Base-by-base conservation (phyloP, 1,284 basidiomycete genomes). In the Papiliotrema flavescens region DNA sequence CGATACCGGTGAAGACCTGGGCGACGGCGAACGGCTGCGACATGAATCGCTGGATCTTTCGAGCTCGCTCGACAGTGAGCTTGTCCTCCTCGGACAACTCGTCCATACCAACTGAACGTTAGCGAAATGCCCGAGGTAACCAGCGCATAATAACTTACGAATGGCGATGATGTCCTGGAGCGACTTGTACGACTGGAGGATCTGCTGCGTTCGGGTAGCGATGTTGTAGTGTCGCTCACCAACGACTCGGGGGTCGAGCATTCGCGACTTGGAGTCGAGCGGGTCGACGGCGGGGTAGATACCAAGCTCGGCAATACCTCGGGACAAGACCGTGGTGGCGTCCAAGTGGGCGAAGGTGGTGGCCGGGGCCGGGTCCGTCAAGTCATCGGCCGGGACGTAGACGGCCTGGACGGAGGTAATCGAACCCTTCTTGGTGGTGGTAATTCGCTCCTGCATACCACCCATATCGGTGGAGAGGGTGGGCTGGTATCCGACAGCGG, bases 271-370 rank as follows among this genome's bases (percentile, higher is more conserved):
- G 65, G 95, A 98, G 81, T 98, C 95, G 60, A 98, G 87, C 64
- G 95, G 95, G 80, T 98, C 95, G 78, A 98, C 95, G 67, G 95
- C 95, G 63, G 95, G 95, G 84, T 98, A 98, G 80, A 98, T 98
- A 89, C 95, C 95, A 65, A 98, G 87, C 82, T 98, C 95, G 76
- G 95, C 94, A 81, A 98, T 98, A 81, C 88, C 85, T 85, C 95
- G 95, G 62, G 95, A 97, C 80, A 98, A 84, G 76, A 96, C 93
- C 74, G 95, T 98, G 68, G 95, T 98, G 70, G 95, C 95, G 78
- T 98, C 95, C 89, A 98, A 90, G 80, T 98, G 95, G 77, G 95
- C 95, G 81, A 98, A 98, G 74, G 95, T 98, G 64, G 95, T 98
- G 68, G 95, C 95, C 47, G 95, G 95, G 66, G 95, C 95, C 70